Evolutionary conservation across 768 basidiomycete genomes (phyloP).

Genomic region (Mrakia frigida): DNA sequence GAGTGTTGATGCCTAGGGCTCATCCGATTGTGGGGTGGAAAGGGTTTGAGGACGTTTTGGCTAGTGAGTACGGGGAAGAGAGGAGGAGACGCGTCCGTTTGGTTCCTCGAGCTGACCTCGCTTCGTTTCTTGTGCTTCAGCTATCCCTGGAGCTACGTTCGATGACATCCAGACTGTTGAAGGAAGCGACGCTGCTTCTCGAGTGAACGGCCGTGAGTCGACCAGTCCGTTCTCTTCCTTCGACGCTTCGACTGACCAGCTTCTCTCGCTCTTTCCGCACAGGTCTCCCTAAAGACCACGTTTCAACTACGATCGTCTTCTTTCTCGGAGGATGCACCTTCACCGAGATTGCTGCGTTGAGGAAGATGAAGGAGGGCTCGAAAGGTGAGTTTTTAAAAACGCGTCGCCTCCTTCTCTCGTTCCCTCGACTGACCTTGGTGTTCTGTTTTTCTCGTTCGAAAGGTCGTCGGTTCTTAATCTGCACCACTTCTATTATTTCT

Average conservation of each 20-base stretch:
- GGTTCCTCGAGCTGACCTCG: not conserved
- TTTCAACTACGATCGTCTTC: constrained; percentile 84
- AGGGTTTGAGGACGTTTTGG: constrained; percentile 87
- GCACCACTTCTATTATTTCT: constrained; percentile 84
- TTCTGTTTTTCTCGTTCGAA: no score
- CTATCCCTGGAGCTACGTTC: constrained; percentile 75
- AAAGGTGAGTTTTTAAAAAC: constrained; percentile 51
- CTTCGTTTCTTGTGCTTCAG: not conserved
- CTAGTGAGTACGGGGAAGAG: constrained; percentile 44
- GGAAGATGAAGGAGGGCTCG: constrained; percentile 84
- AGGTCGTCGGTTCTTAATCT: constrained; percentile 85
- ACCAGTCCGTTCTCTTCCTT: not conserved
- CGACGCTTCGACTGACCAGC: not conserved
- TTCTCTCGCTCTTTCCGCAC: not conserved
- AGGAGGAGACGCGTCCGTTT: not conserved
- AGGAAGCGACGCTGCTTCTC: constrained; percentile 16
- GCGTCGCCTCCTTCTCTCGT: not conserved
- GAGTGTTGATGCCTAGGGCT: constrained; percentile 56
- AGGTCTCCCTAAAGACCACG: constrained; percentile 52
- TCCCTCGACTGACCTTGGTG: not conserved
- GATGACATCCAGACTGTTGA: constrained; percentile 55
- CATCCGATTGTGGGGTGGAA: constrained; percentile 96
- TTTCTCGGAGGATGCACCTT: constrained; percentile 94
- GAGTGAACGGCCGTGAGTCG: constrained; percentile 15
- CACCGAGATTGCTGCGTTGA: constrained; percentile 89